These are phyloP conservation scores for Nicotiana noctiflora DNA, from an alignment of 257 asterid genomes.

Conservation along the genomic window DNA sequence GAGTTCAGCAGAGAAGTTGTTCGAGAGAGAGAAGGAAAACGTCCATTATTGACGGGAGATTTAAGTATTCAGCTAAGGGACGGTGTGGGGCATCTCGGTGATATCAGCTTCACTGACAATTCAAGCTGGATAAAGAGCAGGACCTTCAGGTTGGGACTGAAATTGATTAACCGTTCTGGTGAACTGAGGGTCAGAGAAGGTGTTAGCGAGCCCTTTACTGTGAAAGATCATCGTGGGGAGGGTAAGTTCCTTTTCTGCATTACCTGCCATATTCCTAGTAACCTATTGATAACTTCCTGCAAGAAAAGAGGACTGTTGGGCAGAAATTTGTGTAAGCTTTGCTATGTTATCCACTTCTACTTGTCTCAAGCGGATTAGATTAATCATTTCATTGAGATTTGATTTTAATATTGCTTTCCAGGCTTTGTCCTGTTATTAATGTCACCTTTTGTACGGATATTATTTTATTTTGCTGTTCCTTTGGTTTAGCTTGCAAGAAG, in stretches of 20 bases:
- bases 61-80: slow-evolving; percentile 35
- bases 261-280: neutral
- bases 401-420: neutral
- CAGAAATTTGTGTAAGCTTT: neutral
- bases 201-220: slow-evolving; percentile 59
- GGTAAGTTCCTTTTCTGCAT: slow-evolving; percentile 38
- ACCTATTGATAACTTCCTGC: neutral
- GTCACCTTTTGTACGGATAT: slow-evolving; percentile 6
- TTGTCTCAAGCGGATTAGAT: neutral
- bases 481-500: slow-evolving; percentile 57
- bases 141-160: slow-evolving; percentile 64
- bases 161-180: slow-evolving; percentile 18
- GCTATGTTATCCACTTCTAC: neutral
- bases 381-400: neutral
- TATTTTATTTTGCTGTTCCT: slow-evolving; percentile 8
- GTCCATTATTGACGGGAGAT: slow-evolving; percentile 78
- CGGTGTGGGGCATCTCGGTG: slow-evolving; percentile 64
- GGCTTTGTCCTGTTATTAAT: neutral
- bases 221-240: slow-evolving; percentile 91
- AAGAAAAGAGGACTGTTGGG: neutral
- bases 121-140: slow-evolving; percentile 90
- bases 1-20: slow-evolving; percentile 42
- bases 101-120: slow-evolving; percentile 71
- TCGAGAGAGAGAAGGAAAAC: slow-evolving; percentile 64
- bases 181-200: slow-evolving; percentile 59